A percentile compares a stretch with the other conserved stretches of the same genome.
phyloP scores from a whole-genome alignment of 208 protist genomes.

The Trypanosomatidae sp. region DNA sequence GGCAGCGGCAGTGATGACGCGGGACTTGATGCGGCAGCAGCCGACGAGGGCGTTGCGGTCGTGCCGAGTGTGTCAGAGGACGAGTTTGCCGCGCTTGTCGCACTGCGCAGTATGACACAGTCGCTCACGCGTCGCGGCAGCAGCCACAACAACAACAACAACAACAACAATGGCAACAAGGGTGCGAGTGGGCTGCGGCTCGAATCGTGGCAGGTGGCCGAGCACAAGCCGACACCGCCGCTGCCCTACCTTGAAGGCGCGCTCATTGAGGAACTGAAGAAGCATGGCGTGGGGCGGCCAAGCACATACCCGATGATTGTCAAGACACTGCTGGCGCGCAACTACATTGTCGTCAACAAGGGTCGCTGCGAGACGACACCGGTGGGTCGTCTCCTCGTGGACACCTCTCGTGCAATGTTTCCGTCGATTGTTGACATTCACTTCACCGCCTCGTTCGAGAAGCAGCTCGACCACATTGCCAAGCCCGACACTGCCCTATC shows the following conservation, averaged over 20 bases:
- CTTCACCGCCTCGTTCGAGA: slow-evolving; percentile 81
- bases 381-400: slow-evolving; percentile 56
- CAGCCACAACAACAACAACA: slow-evolving; percentile 1
- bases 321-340: slow-evolving; percentile 70
- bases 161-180: neutral
- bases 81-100: slow-evolving; percentile 58
- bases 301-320: slow-evolving; percentile 88
- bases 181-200: slow-evolving; percentile 12
- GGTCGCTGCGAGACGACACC: slow-evolving; percentile 73
- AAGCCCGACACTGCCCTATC: slow-evolving; percentile 37
- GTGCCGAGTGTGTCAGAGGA: slow-evolving; percentile 62
- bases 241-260: slow-evolving; percentile 69
- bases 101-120: too few relatives aligned
- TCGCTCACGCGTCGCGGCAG: too few relatives aligned
- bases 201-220: slow-evolving; percentile 19
- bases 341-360: slow-evolving; percentile 76
- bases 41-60: slow-evolving; percentile 35
- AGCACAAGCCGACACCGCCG: slow-evolving; percentile 44
- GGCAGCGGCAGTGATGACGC: too few relatives aligned
- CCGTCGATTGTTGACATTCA: slow-evolving; percentile 85
- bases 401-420: slow-evolving; percentile 57
- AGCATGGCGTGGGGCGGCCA: slow-evolving; percentile 75
- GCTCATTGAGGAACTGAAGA: slow-evolving; percentile 81
- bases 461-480: slow-evolving; percentile 77
- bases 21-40: slow-evolving; percentile 27